phyloP scores from a whole-genome alignment of 352 stramenopile species.

The Phytopythium oedochilum region DNA sequence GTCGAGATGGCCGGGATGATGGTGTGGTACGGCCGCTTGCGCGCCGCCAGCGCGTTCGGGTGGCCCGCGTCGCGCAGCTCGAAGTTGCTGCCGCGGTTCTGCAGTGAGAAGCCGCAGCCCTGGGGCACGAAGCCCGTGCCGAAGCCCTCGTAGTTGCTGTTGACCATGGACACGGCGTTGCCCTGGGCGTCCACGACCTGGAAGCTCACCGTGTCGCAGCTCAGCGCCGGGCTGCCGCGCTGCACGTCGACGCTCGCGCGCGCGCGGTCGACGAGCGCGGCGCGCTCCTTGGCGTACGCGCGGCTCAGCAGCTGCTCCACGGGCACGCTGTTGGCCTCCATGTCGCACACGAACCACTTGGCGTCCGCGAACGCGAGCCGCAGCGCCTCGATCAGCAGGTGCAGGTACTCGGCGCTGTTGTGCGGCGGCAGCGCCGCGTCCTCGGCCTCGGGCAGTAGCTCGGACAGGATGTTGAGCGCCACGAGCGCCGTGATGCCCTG shows the following conservation, averaged over 20 bases:
- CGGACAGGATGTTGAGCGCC: slow-evolving; percentile 90
- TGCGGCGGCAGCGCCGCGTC: slow-evolving; percentile 18
- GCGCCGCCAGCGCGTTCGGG: slow-evolving; percentile 88
- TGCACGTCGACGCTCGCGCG: slow-evolving; percentile 49
- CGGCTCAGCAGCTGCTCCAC: slow-evolving; percentile 76
- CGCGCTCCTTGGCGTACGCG: slow-evolving; percentile 58
- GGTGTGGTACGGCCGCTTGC: slow-evolving; percentile 97
- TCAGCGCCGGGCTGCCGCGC: slow-evolving; percentile 55
- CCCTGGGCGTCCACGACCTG: slow-evolving; percentile 94
- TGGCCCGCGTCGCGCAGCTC: slow-evolving; percentile 75
- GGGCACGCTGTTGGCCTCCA: slow-evolving; percentile 49
- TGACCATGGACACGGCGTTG: slow-evolving; percentile 98
- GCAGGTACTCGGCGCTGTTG: slow-evolving; percentile 76
- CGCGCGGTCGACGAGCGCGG: slow-evolving; percentile 30
- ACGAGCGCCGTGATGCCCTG: slow-evolving; percentile 96
- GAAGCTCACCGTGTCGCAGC: slow-evolving; percentile 93
- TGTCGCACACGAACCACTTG: slow-evolving; percentile 81
- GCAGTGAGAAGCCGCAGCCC: slow-evolving; percentile 93
- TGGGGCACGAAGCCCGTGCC: slow-evolving; percentile 93
- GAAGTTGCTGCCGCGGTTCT: slow-evolving; percentile 97
- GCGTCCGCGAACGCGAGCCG: slow-evolving; percentile 93
- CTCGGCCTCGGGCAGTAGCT: slow-evolving; percentile 44
- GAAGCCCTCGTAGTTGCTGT: slow-evolving; percentile 98
- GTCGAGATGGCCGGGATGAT: slow-evolving; percentile 97
- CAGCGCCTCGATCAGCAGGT: slow-evolving; percentile 91